Conservation (phyloP, 2,329 filamentous ascomycete species). For the Chrysoporthe puriensis region DNA sequence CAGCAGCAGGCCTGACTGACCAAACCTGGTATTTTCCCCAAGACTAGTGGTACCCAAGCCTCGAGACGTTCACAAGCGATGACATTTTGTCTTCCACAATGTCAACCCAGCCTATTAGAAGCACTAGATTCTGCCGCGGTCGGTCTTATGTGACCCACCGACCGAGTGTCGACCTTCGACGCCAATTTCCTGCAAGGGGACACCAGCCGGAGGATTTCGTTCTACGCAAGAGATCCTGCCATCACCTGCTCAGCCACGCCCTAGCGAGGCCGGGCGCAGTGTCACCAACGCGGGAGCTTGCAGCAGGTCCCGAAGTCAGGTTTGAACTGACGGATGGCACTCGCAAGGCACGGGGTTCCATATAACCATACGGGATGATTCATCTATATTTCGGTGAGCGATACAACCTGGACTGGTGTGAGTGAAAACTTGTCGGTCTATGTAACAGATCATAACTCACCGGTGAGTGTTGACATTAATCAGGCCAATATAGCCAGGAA, state of each 20-base stretch:
- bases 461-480: slow-evolving; percentile 28
- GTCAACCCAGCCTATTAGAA: not conserved
- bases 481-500: slow-evolving; percentile 21
- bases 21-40: not conserved
- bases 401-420: slow-evolving; percentile 19
- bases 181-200: slow-evolving; percentile 2
- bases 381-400: slow-evolving; percentile 10
- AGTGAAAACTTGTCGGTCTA: slow-evolving; percentile 10
- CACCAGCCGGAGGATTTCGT: slow-evolving; percentile 3
- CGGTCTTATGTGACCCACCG: slow-evolving; percentile 21
- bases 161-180: slow-evolving; percentile 13
- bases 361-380: not conserved
- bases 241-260: not conserved
- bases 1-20: not conserved
- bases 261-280: slow-evolving; percentile 3
- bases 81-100: not conserved
- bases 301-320: slow-evolving; percentile 13
- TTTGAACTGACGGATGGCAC: not conserved
- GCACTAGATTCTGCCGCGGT: slow-evolving; percentile 7
- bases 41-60: not conserved
- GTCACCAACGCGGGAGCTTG: slow-evolving; percentile 9
- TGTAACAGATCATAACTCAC: slow-evolving; percentile 26
- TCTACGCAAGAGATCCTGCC: not conserved
- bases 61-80: not conserved
- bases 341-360: not conserved